These are phyloP conservation scores for Hanseniaspora opuntiae DNA, from an alignment of 805 yeast genomes.

Conservation along the genomic window DNA sequence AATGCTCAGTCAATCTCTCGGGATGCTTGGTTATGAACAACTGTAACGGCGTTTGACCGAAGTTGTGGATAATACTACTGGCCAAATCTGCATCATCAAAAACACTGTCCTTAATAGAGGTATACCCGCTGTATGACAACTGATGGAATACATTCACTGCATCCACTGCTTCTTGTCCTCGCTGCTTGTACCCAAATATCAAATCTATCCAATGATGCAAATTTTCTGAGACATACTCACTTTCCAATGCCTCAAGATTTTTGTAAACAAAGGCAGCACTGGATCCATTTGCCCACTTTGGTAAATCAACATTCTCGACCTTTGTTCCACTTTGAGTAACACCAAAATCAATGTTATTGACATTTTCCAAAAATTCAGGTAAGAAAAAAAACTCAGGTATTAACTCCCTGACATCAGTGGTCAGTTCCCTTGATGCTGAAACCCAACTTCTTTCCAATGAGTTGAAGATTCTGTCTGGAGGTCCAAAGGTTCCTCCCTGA, in stretches of 20 bases:
- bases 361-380: conserved; percentile 62
- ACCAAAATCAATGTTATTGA: conserved; percentile 60
- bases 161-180: conserved; percentile 53
- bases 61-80: conserved; percentile 76
- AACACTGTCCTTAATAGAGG: conserved; percentile 56
- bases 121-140: conserved; percentile 72
- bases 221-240: conserved; percentile 63
- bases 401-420: conserved; percentile 77
- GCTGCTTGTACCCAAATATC: conserved; percentile 68
- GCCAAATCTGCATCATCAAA: conserved; percentile 60
- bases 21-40: conserved; percentile 54
- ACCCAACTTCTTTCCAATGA: conserved; percentile 69
- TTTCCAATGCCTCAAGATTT: conserved; percentile 73
- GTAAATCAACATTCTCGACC: conserved; percentile 53
- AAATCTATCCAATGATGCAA: conserved; percentile 77
- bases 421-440: conserved; percentile 64
- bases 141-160: conserved; percentile 71
- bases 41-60: conserved; percentile 80
- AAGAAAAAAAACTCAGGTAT: conserved; percentile 76
- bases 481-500: conserved; percentile 84
- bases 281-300: conserved; percentile 74
- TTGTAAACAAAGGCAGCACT: conserved; percentile 59
- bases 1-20: conserved; percentile 26
- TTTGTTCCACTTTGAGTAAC: conserved; percentile 43
- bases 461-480: conserved; percentile 68